Base-by-base conservation (phyloP, 768 basidiomycete species). In the Tremella fuciformis region DNA sequence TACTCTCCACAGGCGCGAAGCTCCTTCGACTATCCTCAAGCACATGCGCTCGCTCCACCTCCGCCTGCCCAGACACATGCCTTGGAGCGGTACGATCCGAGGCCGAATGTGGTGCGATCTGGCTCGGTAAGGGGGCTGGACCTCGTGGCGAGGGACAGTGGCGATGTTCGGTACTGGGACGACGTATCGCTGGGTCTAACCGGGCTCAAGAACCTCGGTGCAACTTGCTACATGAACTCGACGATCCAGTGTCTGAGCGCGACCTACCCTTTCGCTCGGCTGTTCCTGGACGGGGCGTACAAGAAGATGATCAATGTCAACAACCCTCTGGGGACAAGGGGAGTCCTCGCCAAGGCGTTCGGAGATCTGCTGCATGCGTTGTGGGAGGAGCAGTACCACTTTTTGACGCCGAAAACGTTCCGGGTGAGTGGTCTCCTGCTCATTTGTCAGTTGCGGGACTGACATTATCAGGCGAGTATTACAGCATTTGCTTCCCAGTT, bases 151-250 rank as follows among this genome's bases (percentile, higher is more conserved):
- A 82, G 78, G 25, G 85, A 84, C n/a, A 85, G 87, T 47, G 92
- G 88, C 71, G 87, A 88, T 3, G 85, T 91, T 19, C 81, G 81
- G 4, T 93, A 88, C 75, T 97, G 92, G 92, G 77, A 82, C 13
- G 89, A 92, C 72, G 80, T 84, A 40, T 83, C 86, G 60, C 85
- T 92, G 54, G 87, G 86, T 21, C 85, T 85, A 18, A 85, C 86
- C 0, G 94, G 94, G 2, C 76, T 99, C 73, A 93, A 93, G 83
- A 99, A 99, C 74, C 73, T 98, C 60, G 87, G 88, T 16, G 98
- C 97, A 75, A 99, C 96, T 8, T 99, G 96, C 76, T 99, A 98
- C 74, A 98, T 98, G 91, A 98, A 98, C 75, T 89, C 96, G 26
- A 92, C 91, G 6, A 84, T 99, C 15, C 96, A 99, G 77, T 99